These are phyloP conservation scores for Cucurbitaria berberidis DNA, from an alignment of 2,329 filamentous ascomycete genomes.

Conservation along the genomic window DNA sequence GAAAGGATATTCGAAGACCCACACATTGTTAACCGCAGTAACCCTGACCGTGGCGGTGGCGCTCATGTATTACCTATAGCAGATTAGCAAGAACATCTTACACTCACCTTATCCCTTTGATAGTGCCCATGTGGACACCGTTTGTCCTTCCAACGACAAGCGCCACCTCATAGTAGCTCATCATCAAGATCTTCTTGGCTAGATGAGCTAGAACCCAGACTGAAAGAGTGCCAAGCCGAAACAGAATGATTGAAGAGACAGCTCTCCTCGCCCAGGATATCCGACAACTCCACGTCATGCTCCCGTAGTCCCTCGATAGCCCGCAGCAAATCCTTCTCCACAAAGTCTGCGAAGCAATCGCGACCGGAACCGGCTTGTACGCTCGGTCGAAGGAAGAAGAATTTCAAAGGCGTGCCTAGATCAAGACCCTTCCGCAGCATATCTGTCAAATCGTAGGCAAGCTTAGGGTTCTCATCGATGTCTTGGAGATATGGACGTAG, in stretches of 20 bases:
- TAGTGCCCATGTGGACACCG: neutral
- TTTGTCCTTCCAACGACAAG: neutral
- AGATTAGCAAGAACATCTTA: neutral
- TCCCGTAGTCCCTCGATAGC: slow-evolving; percentile 1
- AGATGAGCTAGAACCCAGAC: neutral
- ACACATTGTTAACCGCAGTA: neutral
- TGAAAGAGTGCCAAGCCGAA: neutral
- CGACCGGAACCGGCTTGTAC: neutral
- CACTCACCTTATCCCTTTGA: neutral
- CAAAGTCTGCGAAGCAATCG: neutral
- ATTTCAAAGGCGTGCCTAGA: slow-evolving; percentile 2
- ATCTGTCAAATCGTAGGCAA: neutral
- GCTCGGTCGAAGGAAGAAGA: slow-evolving; percentile 5
- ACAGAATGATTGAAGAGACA: neutral
- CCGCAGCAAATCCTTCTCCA: slow-evolving; percentile 2
- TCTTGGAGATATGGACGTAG: slow-evolving; percentile 7
- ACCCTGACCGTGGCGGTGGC: neutral
- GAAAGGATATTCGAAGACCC: no score
- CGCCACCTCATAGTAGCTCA: neutral
- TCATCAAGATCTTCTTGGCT: neutral
- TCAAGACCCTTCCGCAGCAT: neutral
- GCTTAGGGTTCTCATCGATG: neutral
- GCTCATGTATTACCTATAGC: neutral
- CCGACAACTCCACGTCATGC: slow-evolving; percentile 1
- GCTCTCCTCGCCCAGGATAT: slow-evolving; percentile 11